Conservation (phyloP, 768 basidiomycete genomes). For the Basidioascus undulatus region DNA sequence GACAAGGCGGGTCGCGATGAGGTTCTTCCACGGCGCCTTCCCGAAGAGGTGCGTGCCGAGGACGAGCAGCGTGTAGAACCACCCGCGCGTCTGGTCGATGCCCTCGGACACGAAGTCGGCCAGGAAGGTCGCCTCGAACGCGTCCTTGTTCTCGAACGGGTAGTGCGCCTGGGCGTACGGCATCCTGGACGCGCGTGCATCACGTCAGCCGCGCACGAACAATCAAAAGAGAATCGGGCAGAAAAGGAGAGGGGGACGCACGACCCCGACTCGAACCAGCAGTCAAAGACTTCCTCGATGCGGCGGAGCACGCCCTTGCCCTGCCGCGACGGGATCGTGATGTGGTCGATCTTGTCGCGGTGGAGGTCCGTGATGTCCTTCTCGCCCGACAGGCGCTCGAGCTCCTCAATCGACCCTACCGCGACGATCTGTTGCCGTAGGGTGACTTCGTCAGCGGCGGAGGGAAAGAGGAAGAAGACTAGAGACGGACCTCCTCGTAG, state of each 20-base stretch:
- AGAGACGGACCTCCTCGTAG: constrained; percentile 45
- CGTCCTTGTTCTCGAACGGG: constrained; percentile 87
- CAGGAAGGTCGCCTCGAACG: constrained; percentile 64
- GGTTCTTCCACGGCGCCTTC: constrained; percentile 87
- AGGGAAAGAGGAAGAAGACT: not conserved
- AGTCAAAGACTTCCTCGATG: constrained; percentile 96
- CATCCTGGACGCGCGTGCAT: constrained; percentile 69
- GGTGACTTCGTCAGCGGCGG: not conserved
- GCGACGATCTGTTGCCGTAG: constrained; percentile 31
- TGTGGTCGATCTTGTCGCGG: constrained; percentile 79
- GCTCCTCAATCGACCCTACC: constrained; percentile 64
- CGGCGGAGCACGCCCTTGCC: constrained; percentile 70
- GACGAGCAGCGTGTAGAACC: constrained; percentile 97
- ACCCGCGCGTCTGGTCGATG: constrained; percentile 95
- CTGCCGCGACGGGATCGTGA: constrained; percentile 76
- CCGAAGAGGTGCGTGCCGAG: constrained; percentile 88
- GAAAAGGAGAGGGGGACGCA: no score
- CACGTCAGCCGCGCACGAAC: not conserved
- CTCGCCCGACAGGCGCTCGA: constrained; percentile 63
- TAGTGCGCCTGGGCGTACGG: constrained; percentile 93
- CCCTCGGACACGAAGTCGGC: constrained; percentile 96
- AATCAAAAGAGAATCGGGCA: no score
- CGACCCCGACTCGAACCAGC: constrained; percentile 99
- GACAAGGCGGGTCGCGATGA: constrained; percentile 87
- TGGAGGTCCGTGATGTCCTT: constrained; percentile 72